A percentile compares a stretch with the other conserved stretches of the same genome.
These are phyloP conservation scores for Fusarium caatingaense DNA, from an alignment of 2,329 filamentous ascomycete genomes.

Conservation along the genomic window DNA sequence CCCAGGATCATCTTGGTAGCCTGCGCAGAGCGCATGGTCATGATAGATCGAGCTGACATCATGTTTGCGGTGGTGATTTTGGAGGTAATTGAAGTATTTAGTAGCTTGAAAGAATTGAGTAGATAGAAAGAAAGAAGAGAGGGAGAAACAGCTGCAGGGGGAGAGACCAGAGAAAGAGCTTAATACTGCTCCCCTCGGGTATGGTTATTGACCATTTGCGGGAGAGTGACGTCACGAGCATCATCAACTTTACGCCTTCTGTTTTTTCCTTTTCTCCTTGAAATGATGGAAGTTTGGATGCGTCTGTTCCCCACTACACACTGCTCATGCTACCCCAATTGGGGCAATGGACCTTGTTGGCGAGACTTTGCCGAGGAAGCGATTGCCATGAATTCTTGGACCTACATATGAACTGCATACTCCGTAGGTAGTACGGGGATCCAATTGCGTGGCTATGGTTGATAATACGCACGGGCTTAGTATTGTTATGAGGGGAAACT, in stretches of 20 bases:
- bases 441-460: slow-evolving; percentile 22
- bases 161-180: slow-evolving; percentile 21
- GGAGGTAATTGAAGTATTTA: background rate
- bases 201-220: slow-evolving; percentile 18
- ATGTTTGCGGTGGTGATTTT: slow-evolving; percentile 23
- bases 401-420: background rate
- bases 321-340: slow-evolving; percentile 17
- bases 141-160: background rate
- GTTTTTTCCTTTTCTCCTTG: slow-evolving; percentile 18
- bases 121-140: background rate
- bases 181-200: slow-evolving; percentile 24
- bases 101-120: background rate
- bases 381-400: slow-evolving; percentile 9
- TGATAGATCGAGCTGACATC: slow-evolving; percentile 40
- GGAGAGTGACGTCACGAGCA: slow-evolving; percentile 41
- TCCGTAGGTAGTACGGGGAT: background rate
- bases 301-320: slow-evolving; percentile 28
- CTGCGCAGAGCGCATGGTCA: slow-evolving; percentile 43
- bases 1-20: slow-evolving; percentile 38
- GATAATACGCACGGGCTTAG: background rate
- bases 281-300: slow-evolving; percentile 6
- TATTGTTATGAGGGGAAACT: background rate
- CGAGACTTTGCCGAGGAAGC: slow-evolving; percentile 20
- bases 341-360: slow-evolving; percentile 4
- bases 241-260: slow-evolving; percentile 26